A percentile compares a stretch with the other conserved stretches of the same genome.
Conservation (phyloP, 2,329 filamentous ascomycete genomes). For the Sporothrix brunneoviolacea region DNA sequence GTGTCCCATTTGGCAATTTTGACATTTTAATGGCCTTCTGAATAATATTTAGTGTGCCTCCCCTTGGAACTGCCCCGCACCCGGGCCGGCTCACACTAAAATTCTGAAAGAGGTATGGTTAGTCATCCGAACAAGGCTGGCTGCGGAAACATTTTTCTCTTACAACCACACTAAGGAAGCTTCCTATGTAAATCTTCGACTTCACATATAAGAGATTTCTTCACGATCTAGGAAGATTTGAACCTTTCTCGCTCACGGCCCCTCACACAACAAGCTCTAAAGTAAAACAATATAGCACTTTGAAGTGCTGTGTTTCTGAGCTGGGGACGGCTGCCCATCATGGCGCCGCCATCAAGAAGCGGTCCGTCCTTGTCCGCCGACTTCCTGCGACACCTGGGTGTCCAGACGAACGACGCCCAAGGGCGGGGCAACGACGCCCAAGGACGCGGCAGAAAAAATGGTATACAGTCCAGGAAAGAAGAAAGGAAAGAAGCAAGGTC, state of each 20-base stretch:
- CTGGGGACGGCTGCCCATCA: background rate
- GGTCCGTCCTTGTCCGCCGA: conserved; percentile 10
- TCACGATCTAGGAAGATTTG: no score
- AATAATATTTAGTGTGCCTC: no score
- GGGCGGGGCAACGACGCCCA: conserved; percentile 9
- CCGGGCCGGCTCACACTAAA: no score
- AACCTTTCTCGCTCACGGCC: no score
- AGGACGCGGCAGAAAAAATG: background rate
- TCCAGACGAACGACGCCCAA: conserved; percentile 21
- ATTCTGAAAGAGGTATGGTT: conserved; percentile 2
- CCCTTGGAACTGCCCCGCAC: no score
- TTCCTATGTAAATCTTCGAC: no score
- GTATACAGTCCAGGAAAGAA: conserved; percentile 15
- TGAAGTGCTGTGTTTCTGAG: background rate
- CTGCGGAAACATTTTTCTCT: background rate
- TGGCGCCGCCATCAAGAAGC: conserved; percentile 7
- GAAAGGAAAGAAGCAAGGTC: conserved; percentile 57
- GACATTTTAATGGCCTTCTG: no score
- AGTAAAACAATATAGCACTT: background rate
- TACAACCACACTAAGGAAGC: background rate
- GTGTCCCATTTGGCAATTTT: background rate
- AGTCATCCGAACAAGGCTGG: conserved; percentile 11
- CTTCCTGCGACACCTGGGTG: conserved; percentile 31
- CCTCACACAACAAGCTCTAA: no score
- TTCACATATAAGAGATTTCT: background rate